Evolutionary conservation across 768 basidiomycete genomes (phyloP), one percentile per base, ranked within the genome.

Genomic region (Kwoniella dendrophila): DNA sequence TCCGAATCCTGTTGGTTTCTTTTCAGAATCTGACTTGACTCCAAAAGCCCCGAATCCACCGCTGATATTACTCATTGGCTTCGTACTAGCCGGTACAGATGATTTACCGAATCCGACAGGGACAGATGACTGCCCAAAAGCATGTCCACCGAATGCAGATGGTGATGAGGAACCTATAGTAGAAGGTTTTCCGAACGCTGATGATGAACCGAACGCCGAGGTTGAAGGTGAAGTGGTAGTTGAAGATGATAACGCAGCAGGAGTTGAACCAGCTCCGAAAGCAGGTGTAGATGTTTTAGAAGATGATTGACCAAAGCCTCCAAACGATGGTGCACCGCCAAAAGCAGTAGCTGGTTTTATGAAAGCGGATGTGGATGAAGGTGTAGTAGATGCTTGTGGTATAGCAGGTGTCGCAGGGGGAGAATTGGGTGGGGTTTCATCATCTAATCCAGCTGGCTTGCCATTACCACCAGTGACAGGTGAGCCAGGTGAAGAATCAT

Each of bases 91-190:
- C 10, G 68, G 44, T 3, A 33, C 44, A 1, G 60, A 47, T 2
- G 73, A 49, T 41, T 63, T 54, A 11, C 66, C 69, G 24, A 68
- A 66, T n/a, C 62, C 76, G 26, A 53, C 57, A 6, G 75, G 66
- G 30, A 58, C 61, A 38, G 74, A 59, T 4, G 82, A 70, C 41
- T 82, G 79, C 16, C 80, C 80, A 56, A 84, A 83, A 26, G 56
- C 79, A 73, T 24, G 74, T 30, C 11, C 75, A 43, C 26, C 82
- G 74, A 60, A 68, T 22, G 63, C 44, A 16, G 59, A 24, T 32
- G 45, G 43, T 27, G 58, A 48, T n/a, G 80, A 81, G 7, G 82
- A 82, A n/a, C 74, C 75, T 0, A 80, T 74, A 11, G 78, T 50
- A 14, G 64, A 66, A 1, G 70, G 62, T 32, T 68, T 64, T 0